Evolutionary conservation across 345 rosid species (phyloP), one percentile per base, ranked within the genome.

Genomic region (Capsella bursapastoris): DNA sequence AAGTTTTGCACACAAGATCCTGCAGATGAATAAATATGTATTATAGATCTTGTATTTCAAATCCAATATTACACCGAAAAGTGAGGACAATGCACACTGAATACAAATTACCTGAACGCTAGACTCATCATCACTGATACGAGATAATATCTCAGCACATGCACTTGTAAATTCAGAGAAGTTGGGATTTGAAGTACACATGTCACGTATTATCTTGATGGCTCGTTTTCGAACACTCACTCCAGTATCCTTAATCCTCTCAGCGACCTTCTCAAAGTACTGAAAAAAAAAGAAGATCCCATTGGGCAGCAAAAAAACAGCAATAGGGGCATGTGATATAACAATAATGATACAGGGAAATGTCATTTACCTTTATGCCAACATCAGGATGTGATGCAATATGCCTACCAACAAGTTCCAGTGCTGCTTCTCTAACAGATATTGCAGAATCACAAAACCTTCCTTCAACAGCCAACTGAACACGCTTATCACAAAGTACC

Each of bases 191-290:
- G 97, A 83, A 48, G 88, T 88, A 87, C 99, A 95, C 99, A 95
- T 89, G 78, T 95, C 99, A 77, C 96, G 82, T 67, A 95, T 89
- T 68, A 92, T 92, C 83, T 88, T 95, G 79, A 95, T 95, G 62
- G 99, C 93, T 81, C 97, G 89, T 82, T 95, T 95, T 70, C 98
- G 83, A 52, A 95, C 99, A 76, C 99, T 95, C 58, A 95, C 98
- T 75, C 99, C 98, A 59, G 98, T 95, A 83, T 95, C 99, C 78
- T 95, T 95, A 68, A 92, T 89, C 85, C 99, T 84, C 83, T 95
- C 99, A 35, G 99, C 98, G 27, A 95, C 96, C 83, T 95, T 95
- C 85, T 88, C 98, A 88, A 92, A 95, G 83, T 95, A 95, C 99
- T 95, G 85, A 64, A 82, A 73, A 16, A 66, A 68, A 73, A 82